Conservation (phyloP, 1,284 basidiomycete genomes). For the Tilletia walkeri region DNA sequence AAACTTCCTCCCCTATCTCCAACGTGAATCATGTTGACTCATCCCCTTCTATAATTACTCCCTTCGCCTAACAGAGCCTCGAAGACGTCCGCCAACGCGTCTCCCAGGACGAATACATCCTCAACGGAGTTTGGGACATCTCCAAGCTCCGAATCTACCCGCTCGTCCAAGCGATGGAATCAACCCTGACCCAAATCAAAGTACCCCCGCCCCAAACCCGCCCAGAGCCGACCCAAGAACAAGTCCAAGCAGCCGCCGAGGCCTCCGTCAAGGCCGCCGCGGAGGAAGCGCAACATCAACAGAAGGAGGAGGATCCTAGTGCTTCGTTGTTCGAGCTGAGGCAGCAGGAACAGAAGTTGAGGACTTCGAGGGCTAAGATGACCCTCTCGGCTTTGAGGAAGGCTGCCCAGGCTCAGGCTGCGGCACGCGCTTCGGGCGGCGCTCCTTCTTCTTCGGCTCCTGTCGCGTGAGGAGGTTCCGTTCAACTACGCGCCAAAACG, state of each 20-base stretch:
- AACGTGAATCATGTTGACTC: background rate
- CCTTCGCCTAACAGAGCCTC: slow-evolving; percentile 26
- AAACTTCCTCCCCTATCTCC: background rate
- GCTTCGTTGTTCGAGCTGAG: slow-evolving; percentile 2
- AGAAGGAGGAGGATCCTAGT: background rate
- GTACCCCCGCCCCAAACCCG: slow-evolving; percentile 20
- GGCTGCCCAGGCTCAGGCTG: slow-evolving; percentile 12
- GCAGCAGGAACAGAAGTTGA: background rate
- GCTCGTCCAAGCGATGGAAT: slow-evolving; percentile 32
- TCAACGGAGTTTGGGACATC: slow-evolving; percentile 36
- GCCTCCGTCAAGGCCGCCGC: too few species aligned
- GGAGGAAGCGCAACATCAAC: too few species aligned
- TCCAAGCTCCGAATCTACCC: slow-evolving; percentile 35
- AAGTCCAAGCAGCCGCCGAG: slow-evolving; percentile 5
- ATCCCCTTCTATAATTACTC: background rate
- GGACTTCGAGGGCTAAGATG: slow-evolving; percentile 1
- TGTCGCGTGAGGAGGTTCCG: too few species aligned
- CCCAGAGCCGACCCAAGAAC: background rate
- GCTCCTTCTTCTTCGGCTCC: background rate
- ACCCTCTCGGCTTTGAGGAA: slow-evolving; percentile 13
- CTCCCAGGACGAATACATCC: slow-evolving; percentile 38
- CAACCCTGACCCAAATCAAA: slow-evolving; percentile 9
- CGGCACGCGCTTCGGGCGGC: background rate
- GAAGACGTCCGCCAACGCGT: slow-evolving; percentile 34
- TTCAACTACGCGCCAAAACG: too few species aligned